A percentile compares a stretch with the other conserved stretches of the same genome.
These are phyloP conservation scores for Peronospora destructor DNA, from an alignment of 352 stramenopile genomes.

Conservation along the genomic window DNA sequence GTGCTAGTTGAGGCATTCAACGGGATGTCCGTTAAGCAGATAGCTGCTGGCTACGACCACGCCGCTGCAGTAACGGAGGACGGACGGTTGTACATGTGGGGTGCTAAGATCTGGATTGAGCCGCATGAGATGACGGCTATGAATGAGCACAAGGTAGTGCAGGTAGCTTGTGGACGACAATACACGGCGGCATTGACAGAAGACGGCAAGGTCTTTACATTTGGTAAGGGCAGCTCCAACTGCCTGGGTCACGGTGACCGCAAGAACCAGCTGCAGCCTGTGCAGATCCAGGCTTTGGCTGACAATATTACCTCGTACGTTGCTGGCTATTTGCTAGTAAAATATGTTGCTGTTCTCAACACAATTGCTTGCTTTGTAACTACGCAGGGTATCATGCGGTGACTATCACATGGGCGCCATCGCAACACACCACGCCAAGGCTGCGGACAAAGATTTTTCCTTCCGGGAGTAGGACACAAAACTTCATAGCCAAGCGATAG, in stretches of 20 bases:
- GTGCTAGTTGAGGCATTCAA: slow-evolving; percentile 73
- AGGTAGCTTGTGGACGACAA: slow-evolving; percentile 76
- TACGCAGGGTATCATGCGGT: slow-evolving; percentile 65
- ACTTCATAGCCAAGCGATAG: slow-evolving; percentile 3
- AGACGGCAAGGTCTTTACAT: slow-evolving; percentile 79
- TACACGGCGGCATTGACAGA: slow-evolving; percentile 79
- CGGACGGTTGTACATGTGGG: slow-evolving; percentile 76
- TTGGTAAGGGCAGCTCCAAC: slow-evolving; percentile 83
- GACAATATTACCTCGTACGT: slow-evolving; percentile 62
- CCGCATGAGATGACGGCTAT: slow-evolving; percentile 85
- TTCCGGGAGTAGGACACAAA: slow-evolving; percentile 40
- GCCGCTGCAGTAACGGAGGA: slow-evolving; percentile 77
- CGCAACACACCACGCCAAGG: slow-evolving; percentile 51
- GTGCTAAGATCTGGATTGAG: slow-evolving; percentile 89
- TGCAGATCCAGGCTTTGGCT: slow-evolving; percentile 58
- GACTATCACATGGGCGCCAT: slow-evolving; percentile 85
- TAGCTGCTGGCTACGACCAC: slow-evolving; percentile 92
- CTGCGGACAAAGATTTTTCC: slow-evolving; percentile 80
- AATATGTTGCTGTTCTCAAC: slow-evolving; percentile 2
- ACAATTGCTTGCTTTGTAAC: slow-evolving; percentile 1
- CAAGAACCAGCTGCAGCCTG: slow-evolving; percentile 85
- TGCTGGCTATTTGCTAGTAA: not conserved
- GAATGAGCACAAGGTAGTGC: slow-evolving; percentile 56
- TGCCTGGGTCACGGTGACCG: slow-evolving; percentile 85
- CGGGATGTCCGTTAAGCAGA: slow-evolving; percentile 63